Evolutionary conservation across 106 monocot species (phyloP).

Genomic region (Phalaenopsis equestris): DNA sequence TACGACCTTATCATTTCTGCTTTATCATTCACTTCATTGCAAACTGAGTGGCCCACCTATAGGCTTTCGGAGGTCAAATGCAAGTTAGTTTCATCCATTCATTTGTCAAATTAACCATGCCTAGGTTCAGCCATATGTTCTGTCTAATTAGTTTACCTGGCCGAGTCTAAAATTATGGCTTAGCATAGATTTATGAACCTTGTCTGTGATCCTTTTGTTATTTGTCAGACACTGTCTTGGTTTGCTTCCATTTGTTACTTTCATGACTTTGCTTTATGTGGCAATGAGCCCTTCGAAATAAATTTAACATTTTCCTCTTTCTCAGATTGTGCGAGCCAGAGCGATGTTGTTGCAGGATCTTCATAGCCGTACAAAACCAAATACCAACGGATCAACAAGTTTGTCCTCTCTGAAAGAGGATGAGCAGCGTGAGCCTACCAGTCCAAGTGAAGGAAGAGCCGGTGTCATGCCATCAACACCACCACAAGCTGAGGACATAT

Average conservation of each 20-base stretch:
- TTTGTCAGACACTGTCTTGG: background rate
- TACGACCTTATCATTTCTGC: no score
- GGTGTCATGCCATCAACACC: background rate
- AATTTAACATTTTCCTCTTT: background rate
- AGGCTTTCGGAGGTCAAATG: background rate
- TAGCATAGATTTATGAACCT: background rate
- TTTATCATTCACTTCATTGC: background rate
- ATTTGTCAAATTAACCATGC: background rate
- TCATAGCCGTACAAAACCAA: conserved; percentile 5
- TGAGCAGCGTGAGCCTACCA: background rate
- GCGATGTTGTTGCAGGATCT: conserved; percentile 22
- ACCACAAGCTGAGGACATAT: background rate
- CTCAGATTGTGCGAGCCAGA: conserved; percentile 22
- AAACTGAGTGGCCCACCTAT: background rate
- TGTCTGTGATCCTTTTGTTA: background rate
- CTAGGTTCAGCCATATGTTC: background rate
- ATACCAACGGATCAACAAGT: background rate
- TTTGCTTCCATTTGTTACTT: background rate
- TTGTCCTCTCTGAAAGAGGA: background rate
- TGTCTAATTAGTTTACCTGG: background rate
- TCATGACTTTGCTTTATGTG: background rate
- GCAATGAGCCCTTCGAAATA: background rate
- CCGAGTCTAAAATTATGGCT: background rate
- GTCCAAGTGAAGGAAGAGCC: conserved; percentile 3
- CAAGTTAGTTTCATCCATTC: background rate